These are phyloP conservation scores for Rhizophagus sp. DNA, from an alignment of 192 early-diverging fungal species.

Conservation along the genomic window DNA sequence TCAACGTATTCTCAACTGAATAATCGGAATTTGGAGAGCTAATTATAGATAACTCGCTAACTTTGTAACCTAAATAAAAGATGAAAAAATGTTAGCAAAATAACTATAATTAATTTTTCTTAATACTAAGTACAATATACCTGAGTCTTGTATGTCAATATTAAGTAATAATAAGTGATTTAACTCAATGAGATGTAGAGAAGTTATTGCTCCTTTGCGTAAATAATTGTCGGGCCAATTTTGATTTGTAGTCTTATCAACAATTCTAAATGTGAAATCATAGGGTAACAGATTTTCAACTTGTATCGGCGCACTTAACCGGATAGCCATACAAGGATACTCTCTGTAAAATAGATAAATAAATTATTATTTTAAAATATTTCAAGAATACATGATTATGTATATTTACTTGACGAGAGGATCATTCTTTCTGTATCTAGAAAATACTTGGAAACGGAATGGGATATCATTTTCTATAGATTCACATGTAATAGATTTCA, in stretches of 20 bases:
- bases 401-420: constrained; percentile 39
- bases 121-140: constrained; percentile 29
- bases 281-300: constrained; percentile 96
- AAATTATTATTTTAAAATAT: background rate
- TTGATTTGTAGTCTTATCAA: constrained; percentile 76
- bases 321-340: constrained; percentile 81
- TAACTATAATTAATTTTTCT: too few relatives aligned
- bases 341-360: constrained; percentile 27
- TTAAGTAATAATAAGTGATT: constrained; percentile 76
- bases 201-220: constrained; percentile 66
- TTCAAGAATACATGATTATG: background rate
- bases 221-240: constrained; percentile 53
- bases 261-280: constrained; percentile 75
- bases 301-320: constrained; percentile 76
- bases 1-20: constrained; percentile 71
- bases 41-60: constrained; percentile 85
- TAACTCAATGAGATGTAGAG: constrained; percentile 84
- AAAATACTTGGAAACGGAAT: constrained; percentile 74
- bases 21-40: constrained; percentile 82
- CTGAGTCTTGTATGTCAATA: constrained; percentile 72
- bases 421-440: constrained; percentile 50
- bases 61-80: constrained; percentile 49
- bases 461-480: constrained; percentile 44
- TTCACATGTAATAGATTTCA: constrained; percentile 45
- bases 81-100: constrained; percentile 11